phyloP scores from a whole-genome alignment of 805 yeast genomes.

The Yamadazyma philogaea region DNA sequence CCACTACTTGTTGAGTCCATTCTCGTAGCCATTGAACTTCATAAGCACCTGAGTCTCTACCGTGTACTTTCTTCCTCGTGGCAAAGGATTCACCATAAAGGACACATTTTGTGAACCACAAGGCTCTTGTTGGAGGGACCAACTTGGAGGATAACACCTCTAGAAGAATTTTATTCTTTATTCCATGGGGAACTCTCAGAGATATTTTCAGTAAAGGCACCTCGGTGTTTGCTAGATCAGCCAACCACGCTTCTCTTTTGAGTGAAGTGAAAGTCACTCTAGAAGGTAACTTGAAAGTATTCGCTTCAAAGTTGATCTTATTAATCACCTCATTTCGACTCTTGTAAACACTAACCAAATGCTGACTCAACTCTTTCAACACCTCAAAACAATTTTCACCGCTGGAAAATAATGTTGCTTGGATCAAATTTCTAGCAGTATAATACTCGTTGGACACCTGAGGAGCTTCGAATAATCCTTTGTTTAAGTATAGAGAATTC shows the following conservation, averaged over 20 bases:
- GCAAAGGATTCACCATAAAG: slow-evolving; percentile 64
- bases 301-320: slow-evolving; percentile 32
- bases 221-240: slow-evolving; percentile 66
- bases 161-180: slow-evolving; percentile 65
- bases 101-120: slow-evolving; percentile 90
- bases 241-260: slow-evolving; percentile 81
- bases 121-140: slow-evolving; percentile 76
- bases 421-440: slow-evolving; percentile 63
- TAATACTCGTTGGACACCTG: slow-evolving; percentile 62
- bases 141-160: slow-evolving; percentile 67
- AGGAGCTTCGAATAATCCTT: slow-evolving; percentile 69
- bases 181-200: slow-evolving; percentile 86
- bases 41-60: slow-evolving; percentile 22
- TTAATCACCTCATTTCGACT: slow-evolving; percentile 40
- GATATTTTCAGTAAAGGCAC: slow-evolving; percentile 67
- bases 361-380: slow-evolving; percentile 36
- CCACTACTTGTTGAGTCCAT: slow-evolving; percentile 85
- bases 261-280: slow-evolving; percentile 87
- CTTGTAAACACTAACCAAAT: slow-evolving; percentile 35
- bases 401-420: slow-evolving; percentile 38
- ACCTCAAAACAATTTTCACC: slow-evolving; percentile 34
- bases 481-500: slow-evolving; percentile 50
- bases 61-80: slow-evolving; percentile 29
- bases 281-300: slow-evolving; percentile 72
- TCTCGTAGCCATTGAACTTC: slow-evolving; percentile 71